A percentile compares a stretch with the other conserved stretches of the same genome.
These are phyloP conservation scores for Blastobotrys petasosporus DNA, from an alignment of 1,139 yeast genomes.

Conservation along the genomic window DNA sequence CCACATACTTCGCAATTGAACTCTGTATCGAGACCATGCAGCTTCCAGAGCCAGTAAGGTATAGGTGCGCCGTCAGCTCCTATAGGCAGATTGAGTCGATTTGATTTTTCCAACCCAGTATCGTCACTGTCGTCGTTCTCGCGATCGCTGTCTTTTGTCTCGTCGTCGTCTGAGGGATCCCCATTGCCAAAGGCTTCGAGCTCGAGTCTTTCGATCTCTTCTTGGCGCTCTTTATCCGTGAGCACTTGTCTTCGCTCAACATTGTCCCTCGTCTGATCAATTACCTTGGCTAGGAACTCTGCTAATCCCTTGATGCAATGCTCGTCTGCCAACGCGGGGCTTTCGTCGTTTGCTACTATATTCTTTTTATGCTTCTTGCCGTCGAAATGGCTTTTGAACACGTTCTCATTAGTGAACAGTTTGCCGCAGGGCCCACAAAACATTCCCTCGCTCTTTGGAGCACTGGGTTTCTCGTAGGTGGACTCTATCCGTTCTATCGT, in stretches of 20 bases:
- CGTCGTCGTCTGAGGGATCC: conserved; percentile 16
- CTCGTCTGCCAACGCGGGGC: conserved; percentile 27
- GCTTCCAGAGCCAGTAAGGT: conserved; percentile 87
- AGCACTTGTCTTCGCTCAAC: conserved; percentile 62
- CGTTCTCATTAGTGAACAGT: conserved; percentile 57
- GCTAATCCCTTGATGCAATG: conserved; percentile 36
- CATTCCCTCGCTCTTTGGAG: conserved; percentile 14
- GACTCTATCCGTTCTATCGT: conserved; percentile 34
- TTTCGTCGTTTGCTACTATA: conserved; percentile 9
- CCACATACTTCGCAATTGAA: conserved; percentile 88
- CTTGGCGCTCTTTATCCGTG: conserved; percentile 65
- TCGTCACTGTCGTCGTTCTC: conserved; percentile 27
- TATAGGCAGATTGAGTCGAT: conserved; percentile 59
- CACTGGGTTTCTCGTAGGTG: conserved; percentile 29
- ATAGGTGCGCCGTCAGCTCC: conserved; percentile 91
- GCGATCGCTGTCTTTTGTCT: conserved; percentile 22
- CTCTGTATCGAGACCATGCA: conserved; percentile 74
- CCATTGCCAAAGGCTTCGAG: conserved; percentile 21
- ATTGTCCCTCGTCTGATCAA: conserved; percentile 51
- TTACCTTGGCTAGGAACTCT: conserved; percentile 34
- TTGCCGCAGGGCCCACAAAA: conserved; percentile 65
- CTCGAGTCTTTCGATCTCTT: conserved; percentile 47
- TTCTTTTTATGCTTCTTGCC: conserved; percentile 76
- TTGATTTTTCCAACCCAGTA: conserved; percentile 22
- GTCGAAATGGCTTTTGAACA: conserved; percentile 58